Evolutionary conservation across 208 protist genomes (phyloP).

Genomic region (Acanthamoeba castellanii): DNA sequence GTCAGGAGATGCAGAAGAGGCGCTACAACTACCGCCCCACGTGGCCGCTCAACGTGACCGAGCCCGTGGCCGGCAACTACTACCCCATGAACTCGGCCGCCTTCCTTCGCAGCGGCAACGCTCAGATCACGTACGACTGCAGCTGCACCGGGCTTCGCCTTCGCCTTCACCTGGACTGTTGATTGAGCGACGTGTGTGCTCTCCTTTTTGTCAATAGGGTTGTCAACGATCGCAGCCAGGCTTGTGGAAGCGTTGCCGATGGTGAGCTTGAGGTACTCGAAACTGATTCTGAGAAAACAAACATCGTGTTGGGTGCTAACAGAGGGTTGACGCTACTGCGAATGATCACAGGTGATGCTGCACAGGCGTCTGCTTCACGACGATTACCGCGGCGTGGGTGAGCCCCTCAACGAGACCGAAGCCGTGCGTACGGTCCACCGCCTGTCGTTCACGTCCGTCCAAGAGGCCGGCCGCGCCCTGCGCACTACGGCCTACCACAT

Average conservation of each 20-base stretch:
- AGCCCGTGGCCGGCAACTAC: conserved; percentile 53
- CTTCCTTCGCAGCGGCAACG: not conserved
- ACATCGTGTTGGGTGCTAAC: not conserved
- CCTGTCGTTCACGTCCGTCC: not conserved
- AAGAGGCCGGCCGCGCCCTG: not conserved
- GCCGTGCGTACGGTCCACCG: conserved; percentile 44
- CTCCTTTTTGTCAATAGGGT: not conserved
- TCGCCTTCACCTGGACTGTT: too few relatives aligned
- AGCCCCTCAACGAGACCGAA: conserved; percentile 51
- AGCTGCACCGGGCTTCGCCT: not conserved
- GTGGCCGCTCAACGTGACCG: conserved; percentile 34
- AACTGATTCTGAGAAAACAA: too few relatives aligned
- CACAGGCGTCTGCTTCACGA: conserved; percentile 48
- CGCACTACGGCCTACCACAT: conserved; percentile 1
- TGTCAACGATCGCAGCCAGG: conserved; percentile 43
- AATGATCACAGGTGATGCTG: conserved; percentile 23
- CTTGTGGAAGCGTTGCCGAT: not conserved
- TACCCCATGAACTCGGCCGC: conserved; percentile 61
- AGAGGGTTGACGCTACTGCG: not conserved
- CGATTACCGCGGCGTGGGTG: conserved; percentile 39
- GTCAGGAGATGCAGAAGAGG: conserved; percentile 59
- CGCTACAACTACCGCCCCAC: conserved; percentile 42
- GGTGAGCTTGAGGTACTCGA: not conserved
- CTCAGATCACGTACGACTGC: not conserved
- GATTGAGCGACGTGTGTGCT: not conserved